Base-by-base conservation (phyloP, 2,329 filamentous ascomycete species). In the Chaetomium olivaceum region DNA sequence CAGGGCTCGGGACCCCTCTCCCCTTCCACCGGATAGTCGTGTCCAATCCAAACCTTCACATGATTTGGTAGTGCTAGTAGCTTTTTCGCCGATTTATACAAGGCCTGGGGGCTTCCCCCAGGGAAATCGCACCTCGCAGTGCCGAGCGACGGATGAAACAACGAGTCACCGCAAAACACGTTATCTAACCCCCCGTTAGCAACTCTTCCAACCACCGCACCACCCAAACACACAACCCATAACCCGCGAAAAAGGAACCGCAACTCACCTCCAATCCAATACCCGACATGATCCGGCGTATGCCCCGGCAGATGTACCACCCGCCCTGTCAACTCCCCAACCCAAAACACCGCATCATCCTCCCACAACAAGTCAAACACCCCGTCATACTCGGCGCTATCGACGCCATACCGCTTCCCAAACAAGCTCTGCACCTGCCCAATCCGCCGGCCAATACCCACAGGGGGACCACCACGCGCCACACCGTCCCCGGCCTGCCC, bases 241-340 rank as follows among this genome's bases (percentile, higher is more conserved):
- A 12, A n/a, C n/a, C n/a, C n/a, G n/a, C n/a, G n/a, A n/a, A 12
- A 11, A 33, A 1, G 11, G 31, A 27, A 21, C 2, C 50, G 21
- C 21, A 12, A 60, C 73, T 67, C 66, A 78, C 79, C 75, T 73
- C 83, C 84, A 59, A 88, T 81, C 39, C 76, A 74, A 67, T 89
- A 89, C 0, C 85, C 86, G 16, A 87, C 70, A 62, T 88, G 85
- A 68, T 89, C 86, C 0, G 85, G 84, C 0, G 85, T 88, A 68
- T 89, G 85, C 0, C 86, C 86, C 0, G 86, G 85, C 0, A 89
- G 80, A 68, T 88, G 82, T 0, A 88, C 72, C 0, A 80, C 84
- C 2, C 72, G 76, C 0, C 75, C 82, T 1, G 68, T 71, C 16
- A 88, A 36, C 0, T 72, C 62, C 0, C 87, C 86, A 46, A 89